Evolutionary conservation across 768 basidiomycete species (phyloP), one percentile per base, ranked within the genome.

Genomic region (Tylopilus balloui): DNA sequence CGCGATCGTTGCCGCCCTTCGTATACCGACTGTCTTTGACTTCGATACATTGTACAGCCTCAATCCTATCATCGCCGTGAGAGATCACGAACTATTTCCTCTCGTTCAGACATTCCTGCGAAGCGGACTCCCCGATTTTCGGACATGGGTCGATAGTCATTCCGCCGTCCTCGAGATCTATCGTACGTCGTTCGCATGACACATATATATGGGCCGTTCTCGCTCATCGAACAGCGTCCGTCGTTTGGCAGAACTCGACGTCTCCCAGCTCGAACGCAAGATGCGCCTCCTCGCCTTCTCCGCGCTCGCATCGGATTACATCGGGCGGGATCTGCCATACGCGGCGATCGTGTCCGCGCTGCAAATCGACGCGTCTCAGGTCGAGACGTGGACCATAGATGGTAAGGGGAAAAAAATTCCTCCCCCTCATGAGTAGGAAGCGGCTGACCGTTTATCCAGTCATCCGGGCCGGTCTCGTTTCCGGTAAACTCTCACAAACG

Each of bases 371-470:
- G 52, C 66, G 19, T 71, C 77, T 21, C 73, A 88, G 51, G 88
- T 93, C 24, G 92, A 93, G 65, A 83, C 79, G 59, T 92, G 89
- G 88, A 81, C 83, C 34, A 92, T 93, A 53, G 88, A 92, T 69
- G 84, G 90, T 91, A 60, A 52, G 73, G 55, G 10, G n/a, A 7
- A 17, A 45, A 8, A 17, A 36, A 4, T 25, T 6, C 27, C 27
- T 6, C 29, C 29, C 13, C 28, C 11, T 10, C n/a, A n/a, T n/a
- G n/a, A n/a, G n/a, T n/a, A n/a, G n/a, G n/a, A n/a, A n/a, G n/a
- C n/a, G n/a, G n/a, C n/a, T n/a, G n/a, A n/a, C n/a, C n/a, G n/a
- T n/a, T n/a, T n/a, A n/a, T n/a, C n/a, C 56, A 92, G 91, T 86
- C 48, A 91, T 93, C 57, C 87, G 91, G 46, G 78, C 82, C 2